Percentiles rank a stretch among this genome's conserved stretches.
Conservation (phyloP, 2,329 filamentous ascomycete species). For the Colletotrichum orchidophilum region DNA sequence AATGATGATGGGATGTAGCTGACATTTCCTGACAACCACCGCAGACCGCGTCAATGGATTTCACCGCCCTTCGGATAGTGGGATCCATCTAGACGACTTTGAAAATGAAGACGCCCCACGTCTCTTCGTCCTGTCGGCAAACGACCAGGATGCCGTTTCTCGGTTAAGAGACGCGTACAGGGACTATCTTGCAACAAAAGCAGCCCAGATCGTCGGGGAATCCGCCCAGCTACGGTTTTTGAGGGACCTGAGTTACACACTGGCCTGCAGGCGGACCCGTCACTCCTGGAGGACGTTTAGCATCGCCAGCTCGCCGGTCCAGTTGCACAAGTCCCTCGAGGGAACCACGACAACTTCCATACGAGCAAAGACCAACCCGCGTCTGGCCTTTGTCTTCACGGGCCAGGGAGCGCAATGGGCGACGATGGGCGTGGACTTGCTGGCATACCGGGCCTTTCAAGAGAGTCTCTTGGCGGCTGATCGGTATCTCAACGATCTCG, state of each 20-base stretch:
- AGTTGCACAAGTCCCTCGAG: constrained; percentile 1
- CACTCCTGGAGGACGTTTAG: constrained; percentile 19
- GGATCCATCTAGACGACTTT: constrained; percentile 3
- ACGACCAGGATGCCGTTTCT: constrained; percentile 51
- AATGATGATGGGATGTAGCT: neutral
- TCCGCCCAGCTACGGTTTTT: neutral
- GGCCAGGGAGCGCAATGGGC: constrained; percentile 42
- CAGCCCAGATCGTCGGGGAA: neutral
- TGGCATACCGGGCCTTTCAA: constrained; percentile 45
- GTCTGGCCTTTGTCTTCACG: constrained; percentile 38
- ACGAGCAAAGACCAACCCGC: constrained; percentile 1
- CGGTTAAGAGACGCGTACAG: constrained; percentile 46
- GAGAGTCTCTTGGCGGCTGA: constrained; percentile 46
- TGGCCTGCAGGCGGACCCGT: constrained; percentile 37
- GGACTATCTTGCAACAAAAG: constrained; percentile 20
- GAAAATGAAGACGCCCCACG: constrained; percentile 38
- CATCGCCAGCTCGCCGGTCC: constrained; percentile 7
- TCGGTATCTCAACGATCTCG: constrained; percentile 43
- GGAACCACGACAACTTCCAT: neutral
- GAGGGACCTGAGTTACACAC: constrained; percentile 55
- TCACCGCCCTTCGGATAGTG: constrained; percentile 16
- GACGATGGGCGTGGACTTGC: constrained; percentile 36
- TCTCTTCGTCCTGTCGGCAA: constrained; percentile 52
- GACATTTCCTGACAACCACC: neutral
- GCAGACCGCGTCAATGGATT: neutral